These are phyloP conservation scores for Pleurotus djamor DNA, from an alignment of 768 basidiomycete genomes.

Conservation along the genomic window DNA sequence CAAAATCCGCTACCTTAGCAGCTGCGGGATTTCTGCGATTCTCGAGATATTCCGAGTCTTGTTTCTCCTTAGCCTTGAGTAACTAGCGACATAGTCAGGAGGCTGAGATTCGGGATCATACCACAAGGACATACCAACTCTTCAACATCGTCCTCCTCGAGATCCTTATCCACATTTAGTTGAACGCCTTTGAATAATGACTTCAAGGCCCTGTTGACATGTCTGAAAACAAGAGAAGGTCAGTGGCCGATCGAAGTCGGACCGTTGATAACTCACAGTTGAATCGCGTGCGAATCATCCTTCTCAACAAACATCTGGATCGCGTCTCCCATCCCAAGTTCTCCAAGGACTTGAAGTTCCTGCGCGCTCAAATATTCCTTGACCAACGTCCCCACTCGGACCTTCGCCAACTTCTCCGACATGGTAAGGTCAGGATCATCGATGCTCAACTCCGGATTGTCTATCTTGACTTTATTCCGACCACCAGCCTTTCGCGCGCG, in stretches of 20 bases:
- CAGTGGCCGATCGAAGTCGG: neutral
- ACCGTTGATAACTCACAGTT: constrained; percentile 52
- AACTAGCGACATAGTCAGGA: constrained; percentile 38
- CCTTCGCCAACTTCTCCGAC: constrained; percentile 73
- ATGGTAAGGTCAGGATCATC: constrained; percentile 63
- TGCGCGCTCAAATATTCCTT: constrained; percentile 91
- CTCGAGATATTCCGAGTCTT: constrained; percentile 62
- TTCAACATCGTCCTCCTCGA: constrained; percentile 74
- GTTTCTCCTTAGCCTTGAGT: constrained; percentile 64
- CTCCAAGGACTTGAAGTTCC: constrained; percentile 88
- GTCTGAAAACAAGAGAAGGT: constrained; percentile 36
- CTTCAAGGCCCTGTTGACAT: constrained; percentile 61
- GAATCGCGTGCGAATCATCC: constrained; percentile 93
- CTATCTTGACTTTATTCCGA: constrained; percentile 59
- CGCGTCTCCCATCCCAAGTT: constrained; percentile 90
- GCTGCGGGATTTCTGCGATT: constrained; percentile 32
- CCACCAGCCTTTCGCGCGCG: constrained; percentile 64
- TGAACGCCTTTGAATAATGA: constrained; percentile 66
- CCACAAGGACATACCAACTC: constrained; percentile 51
- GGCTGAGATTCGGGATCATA: neutral
- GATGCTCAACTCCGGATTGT: constrained; percentile 78
- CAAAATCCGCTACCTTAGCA: constrained; percentile 34
- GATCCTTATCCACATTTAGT: constrained; percentile 60
- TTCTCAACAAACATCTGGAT: constrained; percentile 97
- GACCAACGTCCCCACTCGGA: constrained; percentile 88